Conservation (phyloP, 331 rosid species). For the Prunus yedoensis region DNA sequence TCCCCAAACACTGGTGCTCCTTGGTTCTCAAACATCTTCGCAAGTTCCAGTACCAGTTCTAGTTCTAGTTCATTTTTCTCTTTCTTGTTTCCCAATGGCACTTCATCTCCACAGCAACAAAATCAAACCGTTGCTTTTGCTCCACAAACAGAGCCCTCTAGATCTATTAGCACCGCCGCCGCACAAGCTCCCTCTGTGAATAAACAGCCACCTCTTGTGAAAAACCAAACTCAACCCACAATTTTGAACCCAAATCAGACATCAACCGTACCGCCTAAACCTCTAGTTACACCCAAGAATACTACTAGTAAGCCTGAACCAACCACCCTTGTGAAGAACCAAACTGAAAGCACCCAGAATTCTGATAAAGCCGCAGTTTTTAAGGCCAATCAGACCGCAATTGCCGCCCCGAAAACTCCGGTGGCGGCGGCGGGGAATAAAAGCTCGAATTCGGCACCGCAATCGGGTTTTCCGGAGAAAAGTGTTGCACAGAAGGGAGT, state of each 20-base stretch:
- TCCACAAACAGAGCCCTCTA: slow-evolving; percentile 28
- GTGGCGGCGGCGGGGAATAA: slow-evolving; percentile 19
- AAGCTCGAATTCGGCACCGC: slow-evolving; percentile 21
- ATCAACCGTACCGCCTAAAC: neutral
- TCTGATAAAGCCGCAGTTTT: slow-evolving; percentile 23
- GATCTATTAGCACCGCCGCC: slow-evolving; percentile 50
- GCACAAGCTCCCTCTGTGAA: slow-evolving; percentile 22
- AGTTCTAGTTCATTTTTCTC: slow-evolving; percentile 36
- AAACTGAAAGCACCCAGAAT: slow-evolving; percentile 20
- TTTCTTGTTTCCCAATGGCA: slow-evolving; percentile 48
- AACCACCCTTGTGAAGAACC: slow-evolving; percentile 26
- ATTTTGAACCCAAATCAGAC: slow-evolving; percentile 37
- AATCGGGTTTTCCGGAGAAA: slow-evolving; percentile 22
- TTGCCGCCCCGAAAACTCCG: slow-evolving; percentile 21
- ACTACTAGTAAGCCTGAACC: slow-evolving; percentile 31
- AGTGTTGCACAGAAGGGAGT: slow-evolving; percentile 19
- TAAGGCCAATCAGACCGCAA: slow-evolving; percentile 38
- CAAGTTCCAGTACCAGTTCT: neutral
- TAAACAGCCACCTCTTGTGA: slow-evolving; percentile 18
- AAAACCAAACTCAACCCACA: slow-evolving; percentile 34
- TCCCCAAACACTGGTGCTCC: slow-evolving; percentile 60
- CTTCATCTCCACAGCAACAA: slow-evolving; percentile 23
- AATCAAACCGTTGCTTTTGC: neutral
- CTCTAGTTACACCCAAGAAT: slow-evolving; percentile 10
- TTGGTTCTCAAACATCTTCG: slow-evolving; percentile 57